These are phyloP conservation scores for Sarocladium kiliense DNA, from an alignment of 2,329 filamentous ascomycete species.

Conservation along the genomic window DNA sequence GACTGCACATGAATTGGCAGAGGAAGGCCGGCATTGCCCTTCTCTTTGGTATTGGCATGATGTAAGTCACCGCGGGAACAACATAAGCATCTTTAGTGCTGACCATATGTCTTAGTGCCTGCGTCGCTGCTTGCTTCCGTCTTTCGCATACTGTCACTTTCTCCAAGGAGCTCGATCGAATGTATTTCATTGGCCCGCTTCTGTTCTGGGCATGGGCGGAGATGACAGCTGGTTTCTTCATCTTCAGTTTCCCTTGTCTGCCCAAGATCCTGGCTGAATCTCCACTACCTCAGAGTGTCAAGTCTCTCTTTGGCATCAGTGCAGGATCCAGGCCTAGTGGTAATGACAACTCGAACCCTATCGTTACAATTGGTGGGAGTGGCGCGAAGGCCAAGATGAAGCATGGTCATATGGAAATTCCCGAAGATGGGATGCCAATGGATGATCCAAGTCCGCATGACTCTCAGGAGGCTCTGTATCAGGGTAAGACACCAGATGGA, in stretches of 20 bases:
- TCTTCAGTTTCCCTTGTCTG: slow-evolving; percentile 31
- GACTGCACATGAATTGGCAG: slow-evolving; percentile 22
- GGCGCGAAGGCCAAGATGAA: not conserved
- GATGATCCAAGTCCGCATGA: not conserved
- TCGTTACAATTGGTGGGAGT: not conserved
- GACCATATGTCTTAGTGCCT: too few relatives aligned
- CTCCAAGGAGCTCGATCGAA: slow-evolving; percentile 22
- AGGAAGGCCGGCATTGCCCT: slow-evolving; percentile 25
- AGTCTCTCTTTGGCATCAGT: not conserved
- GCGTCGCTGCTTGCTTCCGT: slow-evolving; percentile 32
- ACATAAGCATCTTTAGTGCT: too few relatives aligned
- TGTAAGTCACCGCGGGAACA: too few relatives aligned
- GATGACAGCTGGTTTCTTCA: slow-evolving; percentile 40
- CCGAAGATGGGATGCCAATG: not conserved
- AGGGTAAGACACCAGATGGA: not conserved
- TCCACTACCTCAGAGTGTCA: not conserved
- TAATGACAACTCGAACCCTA: not conserved
- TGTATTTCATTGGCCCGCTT: slow-evolving; percentile 32
- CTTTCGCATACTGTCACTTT: slow-evolving; percentile 27
- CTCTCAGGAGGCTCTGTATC: not conserved
- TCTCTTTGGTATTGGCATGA: slow-evolving; percentile 24
- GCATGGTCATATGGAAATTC: not conserved
- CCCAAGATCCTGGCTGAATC: slow-evolving; percentile 27
- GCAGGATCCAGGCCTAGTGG: not conserved
- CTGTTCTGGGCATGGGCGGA: slow-evolving; percentile 39